Conservation (phyloP, 495 filamentous ascomycete genomes). For the Neurospora terricola region DNA sequence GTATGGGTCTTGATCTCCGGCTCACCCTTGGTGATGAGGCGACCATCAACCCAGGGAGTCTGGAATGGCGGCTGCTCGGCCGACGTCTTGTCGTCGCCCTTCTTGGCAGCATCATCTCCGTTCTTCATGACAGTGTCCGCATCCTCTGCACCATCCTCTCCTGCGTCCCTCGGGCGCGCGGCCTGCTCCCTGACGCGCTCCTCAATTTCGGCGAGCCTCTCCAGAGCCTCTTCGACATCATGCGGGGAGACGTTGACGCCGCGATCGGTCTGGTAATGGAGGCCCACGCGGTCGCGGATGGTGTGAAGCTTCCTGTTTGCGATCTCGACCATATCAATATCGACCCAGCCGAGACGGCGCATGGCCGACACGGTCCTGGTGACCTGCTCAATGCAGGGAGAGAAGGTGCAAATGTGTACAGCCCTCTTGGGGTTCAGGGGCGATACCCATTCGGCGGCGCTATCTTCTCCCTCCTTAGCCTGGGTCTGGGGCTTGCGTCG, state of each 20-base stretch:
- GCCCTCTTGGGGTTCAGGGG: slow-evolving; percentile 59
- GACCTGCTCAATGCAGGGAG: slow-evolving; percentile 93
- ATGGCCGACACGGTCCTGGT: slow-evolving; percentile 69
- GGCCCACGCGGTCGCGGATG: slow-evolving; percentile 66
- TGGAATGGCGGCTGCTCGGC: background rate
- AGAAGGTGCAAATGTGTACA: slow-evolving; percentile 82
- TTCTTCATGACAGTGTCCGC: slow-evolving; percentile 13
- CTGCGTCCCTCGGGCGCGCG: slow-evolving; percentile 10
- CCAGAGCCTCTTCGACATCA: slow-evolving; percentile 69
- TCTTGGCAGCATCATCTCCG: slow-evolving; percentile 21
- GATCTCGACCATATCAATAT: slow-evolving; percentile 86
- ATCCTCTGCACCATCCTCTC: slow-evolving; percentile 18
- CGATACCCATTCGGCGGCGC: slow-evolving; percentile 37
- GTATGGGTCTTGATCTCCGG: slow-evolving; percentile 90
- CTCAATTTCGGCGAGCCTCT: slow-evolving; percentile 62
- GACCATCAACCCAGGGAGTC: slow-evolving; percentile 48
- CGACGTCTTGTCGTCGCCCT: background rate
- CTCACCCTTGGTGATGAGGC: slow-evolving; percentile 68
- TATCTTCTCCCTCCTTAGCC: slow-evolving; percentile 1
- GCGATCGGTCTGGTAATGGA: slow-evolving; percentile 31
- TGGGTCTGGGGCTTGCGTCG: slow-evolving; percentile 37
- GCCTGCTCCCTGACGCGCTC: slow-evolving; percentile 49
- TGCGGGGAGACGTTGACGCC: slow-evolving; percentile 43
- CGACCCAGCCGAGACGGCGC: slow-evolving; percentile 74
- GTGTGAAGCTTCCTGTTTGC: slow-evolving; percentile 68